phyloP scores from a whole-genome alignment of 495 filamentous ascomycete species.

The Penicillium robsamsonii region DNA sequence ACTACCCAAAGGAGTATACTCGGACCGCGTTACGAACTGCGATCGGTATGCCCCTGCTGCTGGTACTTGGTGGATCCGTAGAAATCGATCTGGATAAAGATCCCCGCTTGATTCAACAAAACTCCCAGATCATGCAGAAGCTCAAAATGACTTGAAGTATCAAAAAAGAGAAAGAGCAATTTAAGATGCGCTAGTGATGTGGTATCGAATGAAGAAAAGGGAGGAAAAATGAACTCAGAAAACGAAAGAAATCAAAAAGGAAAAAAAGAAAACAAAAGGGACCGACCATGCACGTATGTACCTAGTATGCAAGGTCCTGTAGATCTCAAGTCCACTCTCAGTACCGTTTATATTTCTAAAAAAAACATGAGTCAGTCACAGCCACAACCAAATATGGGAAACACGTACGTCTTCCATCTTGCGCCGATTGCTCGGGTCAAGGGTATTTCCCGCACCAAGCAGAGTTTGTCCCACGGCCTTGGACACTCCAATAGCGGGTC shows the following conservation, averaged over 20 bases:
- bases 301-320: background rate
- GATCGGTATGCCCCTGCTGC: background rate
- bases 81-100: background rate
- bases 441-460: conserved; percentile 86
- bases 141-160: background rate
- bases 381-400: background rate
- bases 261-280: conserved; percentile 10
- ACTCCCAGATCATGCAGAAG: conserved; percentile 14
- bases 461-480: conserved; percentile 88
- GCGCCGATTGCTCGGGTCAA: conserved; percentile 80
- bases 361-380: conserved; percentile 5
- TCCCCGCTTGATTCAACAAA: background rate
- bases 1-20: background rate
- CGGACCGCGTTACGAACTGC: background rate
- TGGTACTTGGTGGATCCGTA: background rate
- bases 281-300: conserved; percentile 2
- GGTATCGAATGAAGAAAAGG: conserved; percentile 9
- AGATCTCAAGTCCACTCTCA: conserved; percentile 15
- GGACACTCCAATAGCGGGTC: conserved; percentile 85
- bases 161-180: conserved; percentile 3
- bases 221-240: background rate
- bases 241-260: conserved; percentile 2
- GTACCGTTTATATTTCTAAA: conserved; percentile 48
- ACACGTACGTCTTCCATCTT: conserved; percentile 82
- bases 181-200: conserved; percentile 7